These are phyloP conservation scores for Thraustochytrium striatum DNA, from an alignment of 352 stramenopile genomes.

Conservation along the genomic window DNA sequence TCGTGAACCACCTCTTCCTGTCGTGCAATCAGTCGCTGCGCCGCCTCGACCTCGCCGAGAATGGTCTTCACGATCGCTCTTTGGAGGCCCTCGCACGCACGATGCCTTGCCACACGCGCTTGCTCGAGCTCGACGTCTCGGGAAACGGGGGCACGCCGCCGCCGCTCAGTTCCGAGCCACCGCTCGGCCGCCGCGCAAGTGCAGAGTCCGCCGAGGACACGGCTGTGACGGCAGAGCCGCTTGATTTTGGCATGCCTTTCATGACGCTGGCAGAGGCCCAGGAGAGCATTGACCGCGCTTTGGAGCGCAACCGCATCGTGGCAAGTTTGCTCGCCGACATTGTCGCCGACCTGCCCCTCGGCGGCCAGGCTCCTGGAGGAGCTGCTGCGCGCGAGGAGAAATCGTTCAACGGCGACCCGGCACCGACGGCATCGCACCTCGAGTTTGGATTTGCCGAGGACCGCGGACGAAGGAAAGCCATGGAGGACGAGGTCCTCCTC, in stretches of 20 bases:
- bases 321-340: neutral
- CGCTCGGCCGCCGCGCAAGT: neutral
- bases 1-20: conserved; percentile 27
- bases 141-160: conserved; percentile 1
- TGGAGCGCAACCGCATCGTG: conserved; percentile 31
- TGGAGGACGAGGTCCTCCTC: conserved; percentile 27
- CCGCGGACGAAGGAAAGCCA: neutral
- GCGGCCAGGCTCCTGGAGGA: neutral
- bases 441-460: conserved; percentile 29
- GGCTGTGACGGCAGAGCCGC: neutral
- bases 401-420: neutral
- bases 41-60: neutral
- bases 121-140: neutral
- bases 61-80: conserved; percentile 23
- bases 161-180: neutral
- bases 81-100: conserved; percentile 17
- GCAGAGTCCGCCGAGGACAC: neutral
- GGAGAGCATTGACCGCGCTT: neutral
- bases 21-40: neutral
- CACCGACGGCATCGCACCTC: neutral
- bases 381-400: neutral
- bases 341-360: neutral
- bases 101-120: neutral
- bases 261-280: neutral
- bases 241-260: too few species aligned